Evolutionary conservation across 2,329 filamentous ascomycete species (phyloP), one percentile per base, ranked within the genome.

Genomic region (Botryotinia narcissicola): DNA sequence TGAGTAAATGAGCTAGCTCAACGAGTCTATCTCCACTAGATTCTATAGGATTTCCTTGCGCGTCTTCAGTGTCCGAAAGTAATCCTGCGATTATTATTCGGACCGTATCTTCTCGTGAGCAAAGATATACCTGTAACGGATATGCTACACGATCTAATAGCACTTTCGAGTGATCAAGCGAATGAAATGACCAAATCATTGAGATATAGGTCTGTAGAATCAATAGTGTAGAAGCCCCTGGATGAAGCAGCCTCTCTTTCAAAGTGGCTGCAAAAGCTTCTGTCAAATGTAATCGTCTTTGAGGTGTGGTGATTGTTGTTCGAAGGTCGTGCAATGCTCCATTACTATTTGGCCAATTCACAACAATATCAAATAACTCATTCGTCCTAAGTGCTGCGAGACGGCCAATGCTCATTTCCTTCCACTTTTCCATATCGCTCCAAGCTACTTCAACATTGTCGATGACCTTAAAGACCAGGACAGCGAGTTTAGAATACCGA

Each of bases 351-450:
- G 93, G 92, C 93, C 93, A 96, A 73, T 87, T 86, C 73, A 92
- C 86, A 63, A 94, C 90, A 79, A 95, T 94, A 79, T 95, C 92
- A 78, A 94, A 95, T 16, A 96, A 84, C 79, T 94, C 90, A 12
- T 87, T 85, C 63, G 92, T 92, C 61, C 93, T 87, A 66, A 92
- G 84, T 29, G 88, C 86, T 3, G 92, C 92, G 25, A 95, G 85
- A 62, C 91, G 87, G 4, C 88, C 88, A 62, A 93, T 82, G 25
- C 91, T 91, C 78, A 92, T 90, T 59, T 92, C 89, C 79, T 91
- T 91, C 88, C 91, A 94, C 75, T 88, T 89, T 76, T 90, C 87
- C 60, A 92, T 84, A 74, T 93, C 87, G 25, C 83, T 81, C 82
- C 86, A 86, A 9, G 85, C 84, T 40, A 90, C 81, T 1, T 78